Conservation (phyloP, 1,139 yeast species). For the Candida tetrigidarum region DNA sequence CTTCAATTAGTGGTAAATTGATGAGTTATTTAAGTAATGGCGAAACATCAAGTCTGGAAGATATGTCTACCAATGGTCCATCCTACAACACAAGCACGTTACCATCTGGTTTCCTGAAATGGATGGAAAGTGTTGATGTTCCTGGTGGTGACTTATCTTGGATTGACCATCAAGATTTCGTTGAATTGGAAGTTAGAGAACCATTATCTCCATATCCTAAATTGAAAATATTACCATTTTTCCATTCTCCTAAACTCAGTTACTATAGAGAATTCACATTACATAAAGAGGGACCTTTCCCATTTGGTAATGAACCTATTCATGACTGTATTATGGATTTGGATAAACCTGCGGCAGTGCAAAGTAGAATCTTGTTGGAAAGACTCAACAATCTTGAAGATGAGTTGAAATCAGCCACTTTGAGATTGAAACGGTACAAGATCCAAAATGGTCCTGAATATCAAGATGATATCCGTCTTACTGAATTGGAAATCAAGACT, state of each 20-base stretch:
- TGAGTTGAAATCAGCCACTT: slow-evolving; percentile 41
- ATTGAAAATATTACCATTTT: slow-evolving; percentile 64
- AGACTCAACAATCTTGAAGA: slow-evolving; percentile 50
- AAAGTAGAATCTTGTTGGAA: slow-evolving; percentile 41
- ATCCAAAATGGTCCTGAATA: slow-evolving; percentile 12
- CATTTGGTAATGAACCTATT: slow-evolving; percentile 70
- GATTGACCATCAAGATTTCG: slow-evolving; percentile 82
- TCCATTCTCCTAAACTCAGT: slow-evolving; percentile 75
- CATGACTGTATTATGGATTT: slow-evolving; percentile 71
- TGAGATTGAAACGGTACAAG: slow-evolving; percentile 30
- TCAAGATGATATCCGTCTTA: slow-evolving; percentile 32
- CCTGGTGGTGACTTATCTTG: slow-evolving; percentile 61
- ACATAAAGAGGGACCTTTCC: slow-evolving; percentile 54
- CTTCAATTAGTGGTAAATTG: slow-evolving; percentile 50
- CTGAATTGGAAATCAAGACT: slow-evolving; percentile 25
- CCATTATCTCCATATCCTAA: slow-evolving; percentile 54
- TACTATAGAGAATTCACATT: slow-evolving; percentile 67
- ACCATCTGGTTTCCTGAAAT: slow-evolving; percentile 15
- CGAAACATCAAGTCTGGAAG: slow-evolving; percentile 8
- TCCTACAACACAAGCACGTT: slow-evolving; percentile 11
- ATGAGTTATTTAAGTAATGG: slow-evolving; percentile 44
- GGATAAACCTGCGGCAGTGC: slow-evolving; percentile 58
- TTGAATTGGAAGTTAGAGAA: slow-evolving; percentile 66
- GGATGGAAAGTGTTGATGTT: slow-evolving; percentile 36
- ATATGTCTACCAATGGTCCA: slow-evolving; percentile 16